Evolutionary conservation across 176 grass and related monocot genomes (phyloP).

Genomic region (Oryza glaberrima): DNA sequence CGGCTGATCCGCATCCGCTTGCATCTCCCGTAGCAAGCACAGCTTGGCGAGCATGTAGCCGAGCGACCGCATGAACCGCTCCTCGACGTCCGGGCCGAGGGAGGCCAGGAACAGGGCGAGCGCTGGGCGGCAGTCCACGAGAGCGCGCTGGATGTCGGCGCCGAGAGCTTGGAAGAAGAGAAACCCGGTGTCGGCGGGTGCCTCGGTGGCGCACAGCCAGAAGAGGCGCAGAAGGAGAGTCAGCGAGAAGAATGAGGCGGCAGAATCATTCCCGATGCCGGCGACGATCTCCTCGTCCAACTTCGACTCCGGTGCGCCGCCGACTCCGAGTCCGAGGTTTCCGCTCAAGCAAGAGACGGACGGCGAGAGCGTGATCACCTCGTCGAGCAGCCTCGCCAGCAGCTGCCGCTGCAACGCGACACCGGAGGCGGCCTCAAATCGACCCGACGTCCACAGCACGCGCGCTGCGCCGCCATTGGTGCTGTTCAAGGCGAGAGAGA

Average conservation of each 20-base stretch:
- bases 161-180: conserved; percentile 72
- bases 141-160: conserved; percentile 40
- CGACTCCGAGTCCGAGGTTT: no score
- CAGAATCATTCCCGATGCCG: conserved; percentile 16
- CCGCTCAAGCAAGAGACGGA: conserved; percentile 37
- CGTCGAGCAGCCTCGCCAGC: conserved; percentile 70
- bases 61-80: conserved; percentile 70
- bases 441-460: conserved; percentile 64
- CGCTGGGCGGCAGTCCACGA: conserved; percentile 37
- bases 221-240: conserved; percentile 78
- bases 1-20: neutral
- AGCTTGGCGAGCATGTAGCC: conserved; percentile 94
- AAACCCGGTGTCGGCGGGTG: conserved; percentile 70
- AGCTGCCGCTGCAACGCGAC: conserved; percentile 35
- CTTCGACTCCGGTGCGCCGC: neutral
- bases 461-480: conserved; percentile 26
- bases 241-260: conserved; percentile 57
- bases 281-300: conserved; percentile 44
- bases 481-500: conserved; percentile 56
- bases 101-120: conserved; percentile 57
- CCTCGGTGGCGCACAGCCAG: conserved; percentile 71
- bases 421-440: conserved; percentile 24
- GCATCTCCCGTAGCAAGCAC: conserved; percentile 78
- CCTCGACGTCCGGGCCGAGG: conserved; percentile 71
- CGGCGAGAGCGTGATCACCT: conserved; percentile 56